Conservation (phyloP, 1,139 yeast genomes). For the Hyphopichia buzzinii region DNA sequence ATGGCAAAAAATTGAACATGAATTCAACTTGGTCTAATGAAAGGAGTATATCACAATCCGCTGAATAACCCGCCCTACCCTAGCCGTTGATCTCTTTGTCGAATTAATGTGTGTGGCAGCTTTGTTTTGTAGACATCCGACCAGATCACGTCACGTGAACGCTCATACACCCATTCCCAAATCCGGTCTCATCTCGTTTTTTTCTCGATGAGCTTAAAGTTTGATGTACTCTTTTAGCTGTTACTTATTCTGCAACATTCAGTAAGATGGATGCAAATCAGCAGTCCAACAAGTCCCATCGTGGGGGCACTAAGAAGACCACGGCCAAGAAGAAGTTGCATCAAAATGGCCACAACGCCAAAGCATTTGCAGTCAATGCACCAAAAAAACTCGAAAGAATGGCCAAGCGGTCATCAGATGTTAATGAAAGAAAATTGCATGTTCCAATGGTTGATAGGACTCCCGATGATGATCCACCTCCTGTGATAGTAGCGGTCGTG, state of each 20-base stretch:
- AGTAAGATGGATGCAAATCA: conserved; percentile 27
- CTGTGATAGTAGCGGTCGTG: conserved; percentile 91
- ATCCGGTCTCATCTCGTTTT: background rate
- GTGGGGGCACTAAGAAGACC: conserved; percentile 51
- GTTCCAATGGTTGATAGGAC: conserved; percentile 98
- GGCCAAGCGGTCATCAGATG: conserved; percentile 84
- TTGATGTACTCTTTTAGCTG: too few relatives aligned
- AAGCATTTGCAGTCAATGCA: conserved; percentile 91
- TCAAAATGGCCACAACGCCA: conserved; percentile 87
- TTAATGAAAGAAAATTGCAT: conserved; percentile 81
- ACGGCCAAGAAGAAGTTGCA: conserved; percentile 86
- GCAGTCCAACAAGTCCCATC: conserved; percentile 59
- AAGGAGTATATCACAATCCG: too few relatives aligned
- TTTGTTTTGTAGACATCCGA: too few relatives aligned
- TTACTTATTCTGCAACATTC: too few relatives aligned
- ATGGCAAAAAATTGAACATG: too few relatives aligned
- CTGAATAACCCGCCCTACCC: too few relatives aligned
- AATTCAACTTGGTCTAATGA: too few relatives aligned
- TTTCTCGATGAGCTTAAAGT: conserved; percentile 4
- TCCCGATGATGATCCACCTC: conserved; percentile 97
- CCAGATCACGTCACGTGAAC: background rate
- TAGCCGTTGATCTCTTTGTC: too few relatives aligned
- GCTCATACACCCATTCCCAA: too few relatives aligned
- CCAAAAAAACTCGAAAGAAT: conserved; percentile 85
- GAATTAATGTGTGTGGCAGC: too few relatives aligned